phyloP scores from a whole-genome alignment of 306 rosid species.

The Rosa multiflora region DNA sequence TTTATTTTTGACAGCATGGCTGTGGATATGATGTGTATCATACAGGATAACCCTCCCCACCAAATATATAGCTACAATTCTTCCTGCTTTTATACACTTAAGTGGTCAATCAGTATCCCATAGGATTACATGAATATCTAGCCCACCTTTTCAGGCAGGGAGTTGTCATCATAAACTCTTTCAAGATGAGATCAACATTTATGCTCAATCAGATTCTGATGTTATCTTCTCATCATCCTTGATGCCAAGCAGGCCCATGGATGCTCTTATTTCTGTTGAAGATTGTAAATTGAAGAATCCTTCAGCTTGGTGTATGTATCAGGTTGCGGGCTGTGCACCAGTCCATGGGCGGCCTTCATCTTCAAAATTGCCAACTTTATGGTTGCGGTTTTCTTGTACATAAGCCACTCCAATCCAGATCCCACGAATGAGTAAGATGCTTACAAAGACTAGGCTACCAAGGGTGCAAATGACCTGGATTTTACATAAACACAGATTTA shows the following conservation, averaged over 20 bases:
- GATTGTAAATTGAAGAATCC: not conserved
- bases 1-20: not conserved
- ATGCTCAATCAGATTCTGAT: not conserved
- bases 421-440: conserved; percentile 75
- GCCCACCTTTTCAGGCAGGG: conserved; percentile 10
- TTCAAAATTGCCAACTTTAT: conserved; percentile 31
- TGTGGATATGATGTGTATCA: not conserved
- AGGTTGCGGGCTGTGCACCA: conserved; percentile 54
- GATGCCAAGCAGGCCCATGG: not conserved
- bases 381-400: conserved; percentile 53
- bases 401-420: conserved; percentile 63
- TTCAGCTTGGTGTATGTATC: conserved; percentile 13
- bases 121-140: not conserved
- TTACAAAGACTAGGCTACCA: conserved; percentile 66
- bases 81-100: not conserved
- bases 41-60: not conserved
- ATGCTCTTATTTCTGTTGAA: not conserved
- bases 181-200: not conserved
- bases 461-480: conserved; percentile 74
- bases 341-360: conserved; percentile 54
- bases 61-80: not conserved
- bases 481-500: not conserved
- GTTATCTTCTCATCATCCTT: not conserved
- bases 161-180: not conserved
- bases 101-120: not conserved